phyloP scores from a whole-genome alignment of 768 basidiomycete genomes.

The Sarcodon aspratus region DNA sequence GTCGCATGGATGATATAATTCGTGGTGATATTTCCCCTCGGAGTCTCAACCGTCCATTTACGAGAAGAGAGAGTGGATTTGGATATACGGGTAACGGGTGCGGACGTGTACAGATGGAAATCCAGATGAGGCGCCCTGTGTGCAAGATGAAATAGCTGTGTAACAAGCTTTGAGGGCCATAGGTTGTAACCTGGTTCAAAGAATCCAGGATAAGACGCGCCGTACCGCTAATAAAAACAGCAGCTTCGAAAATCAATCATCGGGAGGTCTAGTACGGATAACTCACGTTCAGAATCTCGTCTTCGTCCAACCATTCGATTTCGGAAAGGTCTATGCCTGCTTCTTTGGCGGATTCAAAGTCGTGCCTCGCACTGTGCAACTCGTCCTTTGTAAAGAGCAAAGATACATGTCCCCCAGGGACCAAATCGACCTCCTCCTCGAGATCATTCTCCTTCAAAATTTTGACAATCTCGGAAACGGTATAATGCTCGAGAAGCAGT shows the following conservation, averaged over 20 bases:
- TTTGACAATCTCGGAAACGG: slow-evolving; percentile 31
- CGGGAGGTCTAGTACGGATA: too few relatives aligned
- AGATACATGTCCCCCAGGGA: slow-evolving; percentile 39
- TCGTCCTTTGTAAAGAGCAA: slow-evolving; percentile 40
- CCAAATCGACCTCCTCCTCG: slow-evolving; percentile 45
- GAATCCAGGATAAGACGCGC: slow-evolving; percentile 40
- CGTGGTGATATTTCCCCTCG: slow-evolving; percentile 52
- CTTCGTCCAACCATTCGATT: slow-evolving; percentile 34
- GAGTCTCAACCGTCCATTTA: slow-evolving; percentile 48
- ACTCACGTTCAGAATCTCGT: slow-evolving; percentile 37
- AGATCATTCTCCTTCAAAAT: slow-evolving; percentile 35
- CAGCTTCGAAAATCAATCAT: too few relatives aligned
- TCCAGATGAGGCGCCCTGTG: slow-evolving; percentile 20
- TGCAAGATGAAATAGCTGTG: slow-evolving; percentile 42
- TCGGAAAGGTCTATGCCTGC: slow-evolving; percentile 37
- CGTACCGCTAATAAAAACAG: slow-evolving; percentile 21
- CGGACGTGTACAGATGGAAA: slow-evolving; percentile 59
- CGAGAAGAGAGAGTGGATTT: slow-evolving; percentile 11
- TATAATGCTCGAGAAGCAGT: slow-evolving; percentile 47
- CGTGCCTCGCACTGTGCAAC: slow-evolving; percentile 21
- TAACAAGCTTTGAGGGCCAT: slow-evolving; percentile 78
- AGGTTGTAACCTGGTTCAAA: slow-evolving; percentile 49
- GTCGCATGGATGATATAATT: slow-evolving; percentile 74
- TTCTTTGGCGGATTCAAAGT: slow-evolving; percentile 39
- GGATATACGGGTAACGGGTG: slow-evolving; percentile 44